Evolutionary conservation across 495 filamentous ascomycete genomes (phyloP).

Genomic region (Podospora appendiculata): DNA sequence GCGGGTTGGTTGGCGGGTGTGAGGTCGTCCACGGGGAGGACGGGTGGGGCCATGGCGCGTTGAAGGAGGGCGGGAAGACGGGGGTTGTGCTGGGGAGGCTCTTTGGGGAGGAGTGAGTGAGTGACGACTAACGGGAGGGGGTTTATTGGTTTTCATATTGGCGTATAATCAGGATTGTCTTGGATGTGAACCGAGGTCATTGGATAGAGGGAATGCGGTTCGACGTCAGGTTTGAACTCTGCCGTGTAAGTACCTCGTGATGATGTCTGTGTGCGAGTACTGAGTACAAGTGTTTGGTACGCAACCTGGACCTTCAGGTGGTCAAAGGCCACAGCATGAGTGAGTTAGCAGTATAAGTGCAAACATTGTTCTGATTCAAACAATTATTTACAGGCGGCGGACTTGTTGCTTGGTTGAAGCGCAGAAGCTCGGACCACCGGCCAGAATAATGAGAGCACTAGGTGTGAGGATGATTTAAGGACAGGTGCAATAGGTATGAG

Average conservation of each 20-base stretch:
- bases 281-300: not conserved
- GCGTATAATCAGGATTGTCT: too few relatives aligned
- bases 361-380: too few relatives aligned
- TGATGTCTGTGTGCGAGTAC: not conserved
- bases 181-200: not conserved
- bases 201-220: not conserved
- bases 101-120: slow-evolving; percentile 1
- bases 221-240: not conserved
- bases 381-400: too few relatives aligned
- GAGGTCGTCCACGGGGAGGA: slow-evolving; percentile 68
- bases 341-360: too few relatives aligned
- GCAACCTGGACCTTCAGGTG: not conserved
- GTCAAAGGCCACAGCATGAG: too few relatives aligned
- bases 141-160: not conserved
- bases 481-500: too few relatives aligned
- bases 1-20: slow-evolving; percentile 57
- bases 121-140: too few relatives aligned
- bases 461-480: too few relatives aligned
- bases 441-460: too few relatives aligned
- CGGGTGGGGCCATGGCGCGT: slow-evolving; percentile 65
- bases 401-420: too few relatives aligned
- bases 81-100: slow-evolving; percentile 49
- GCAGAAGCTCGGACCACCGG: too few relatives aligned
- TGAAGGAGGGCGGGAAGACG: slow-evolving; percentile 48
- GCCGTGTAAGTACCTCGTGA: too few relatives aligned